Conservation (phyloP, 495 filamentous ascomycete genomes). For the Cercophora sp. region DNA sequence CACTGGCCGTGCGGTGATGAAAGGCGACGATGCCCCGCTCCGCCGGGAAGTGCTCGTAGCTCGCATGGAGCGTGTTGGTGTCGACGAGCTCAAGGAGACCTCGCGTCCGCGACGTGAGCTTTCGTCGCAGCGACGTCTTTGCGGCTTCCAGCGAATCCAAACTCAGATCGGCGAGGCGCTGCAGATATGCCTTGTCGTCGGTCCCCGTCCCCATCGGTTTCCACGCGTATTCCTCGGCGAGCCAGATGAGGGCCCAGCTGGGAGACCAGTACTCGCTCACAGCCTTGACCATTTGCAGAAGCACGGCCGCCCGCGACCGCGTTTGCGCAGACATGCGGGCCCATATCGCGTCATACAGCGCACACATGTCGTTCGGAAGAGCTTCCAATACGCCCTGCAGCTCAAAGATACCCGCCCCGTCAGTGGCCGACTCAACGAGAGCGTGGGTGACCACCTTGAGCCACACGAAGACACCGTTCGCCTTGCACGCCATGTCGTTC, state of each 20-base stretch:
- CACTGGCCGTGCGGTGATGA: too few relatives aligned
- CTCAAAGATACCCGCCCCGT: conserved; percentile 5
- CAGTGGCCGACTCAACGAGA: conserved; percentile 5
- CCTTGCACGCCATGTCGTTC: conserved; percentile 3
- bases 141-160: too few relatives aligned
- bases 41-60: too few relatives aligned
- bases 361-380: conserved; percentile 8
- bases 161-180: too few relatives aligned
- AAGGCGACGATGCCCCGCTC: too few relatives aligned
- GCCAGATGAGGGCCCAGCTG: background rate
- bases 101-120: too few relatives aligned
- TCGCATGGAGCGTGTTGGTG: too few relatives aligned
- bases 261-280: background rate
- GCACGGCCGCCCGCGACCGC: background rate
- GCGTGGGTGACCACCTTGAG: conserved; percentile 6
- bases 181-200: too few relatives aligned
- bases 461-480: conserved; percentile 17
- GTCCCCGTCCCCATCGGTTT: too few relatives aligned
- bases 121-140: too few relatives aligned
- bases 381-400: background rate
- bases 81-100: too few relatives aligned
- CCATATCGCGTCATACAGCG: conserved; percentile 17
- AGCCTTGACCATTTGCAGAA: background rate
- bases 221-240: background rate
- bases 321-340: conserved; percentile 1